Conservation (phyloP, 169 alveolate genomes). For the Eimeria acervulina region DNA sequence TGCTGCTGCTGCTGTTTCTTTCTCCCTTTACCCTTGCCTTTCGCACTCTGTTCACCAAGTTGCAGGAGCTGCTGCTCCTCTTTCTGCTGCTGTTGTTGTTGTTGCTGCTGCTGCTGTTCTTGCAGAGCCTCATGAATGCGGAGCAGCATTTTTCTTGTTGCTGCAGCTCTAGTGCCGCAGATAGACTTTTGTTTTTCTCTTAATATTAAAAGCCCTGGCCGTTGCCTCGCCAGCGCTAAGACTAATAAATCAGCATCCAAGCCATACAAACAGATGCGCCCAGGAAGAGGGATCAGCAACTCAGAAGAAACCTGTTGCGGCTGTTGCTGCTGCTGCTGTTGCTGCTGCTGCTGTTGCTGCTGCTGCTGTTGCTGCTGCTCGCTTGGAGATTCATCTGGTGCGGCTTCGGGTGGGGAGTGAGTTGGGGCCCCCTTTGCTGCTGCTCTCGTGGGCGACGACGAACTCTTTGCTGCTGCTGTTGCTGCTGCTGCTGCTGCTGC, state of each 20-base stretch:
- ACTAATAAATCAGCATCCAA: slow-evolving; percentile 99
- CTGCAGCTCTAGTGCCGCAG: slow-evolving; percentile 66
- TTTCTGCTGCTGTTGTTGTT: not conserved
- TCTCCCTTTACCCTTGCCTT: slow-evolving; percentile 31
- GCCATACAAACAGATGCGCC: slow-evolving; percentile 96
- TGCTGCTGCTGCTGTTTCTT: not conserved
- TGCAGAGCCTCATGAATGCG: slow-evolving; percentile 20
- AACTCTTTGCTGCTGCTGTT: not conserved
- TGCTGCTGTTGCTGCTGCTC: slow-evolving; percentile 46
- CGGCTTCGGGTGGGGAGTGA: not conserved
- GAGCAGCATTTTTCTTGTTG: slow-evolving; percentile 59
- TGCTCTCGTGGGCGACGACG: too few species aligned
- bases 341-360: slow-evolving; percentile 57
- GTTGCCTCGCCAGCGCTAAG: slow-evolving; percentile 98
- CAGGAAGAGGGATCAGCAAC: slow-evolving; percentile 71
- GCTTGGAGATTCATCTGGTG: not conserved
- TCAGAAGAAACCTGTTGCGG: slow-evolving; percentile 6
- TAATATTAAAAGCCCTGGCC: slow-evolving; percentile 95
- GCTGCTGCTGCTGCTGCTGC: slow-evolving; percentile 20
- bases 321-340: slow-evolving; percentile 63
- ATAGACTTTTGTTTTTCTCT: slow-evolving; percentile 92
- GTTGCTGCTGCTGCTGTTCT: slow-evolving; percentile 55
- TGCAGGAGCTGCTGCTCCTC: not conserved
- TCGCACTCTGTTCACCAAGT: not conserved
- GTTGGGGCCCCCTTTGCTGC: not conserved